phyloP scores from a whole-genome alignment of 139 green algal genomes.

The Chlorella sorokiniana region DNA sequence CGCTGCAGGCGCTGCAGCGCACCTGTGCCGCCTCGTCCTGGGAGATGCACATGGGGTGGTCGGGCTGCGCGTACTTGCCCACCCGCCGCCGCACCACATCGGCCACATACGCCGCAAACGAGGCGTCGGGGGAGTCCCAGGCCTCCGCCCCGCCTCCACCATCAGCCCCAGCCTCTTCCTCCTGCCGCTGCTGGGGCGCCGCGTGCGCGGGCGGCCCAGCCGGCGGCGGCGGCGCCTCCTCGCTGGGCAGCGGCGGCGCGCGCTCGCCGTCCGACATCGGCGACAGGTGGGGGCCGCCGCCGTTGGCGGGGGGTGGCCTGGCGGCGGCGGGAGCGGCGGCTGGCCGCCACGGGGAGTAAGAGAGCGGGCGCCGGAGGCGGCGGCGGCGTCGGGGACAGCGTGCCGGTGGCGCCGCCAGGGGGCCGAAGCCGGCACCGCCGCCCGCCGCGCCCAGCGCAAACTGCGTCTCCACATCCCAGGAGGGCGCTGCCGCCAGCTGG shows the following conservation, averaged over 20 bases:
- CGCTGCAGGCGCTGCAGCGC: background rate
- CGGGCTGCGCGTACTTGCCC: conserved; percentile 74
- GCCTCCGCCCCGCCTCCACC: no score
- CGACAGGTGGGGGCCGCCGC: background rate
- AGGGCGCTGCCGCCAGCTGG: background rate
- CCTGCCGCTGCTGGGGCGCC: background rate
- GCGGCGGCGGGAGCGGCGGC: background rate
- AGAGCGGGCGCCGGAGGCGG: background rate
- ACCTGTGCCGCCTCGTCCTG: conserved; percentile 50
- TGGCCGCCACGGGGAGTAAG: no score
- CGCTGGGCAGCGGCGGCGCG: no score
- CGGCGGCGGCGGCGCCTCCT: background rate
- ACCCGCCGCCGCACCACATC: conserved; percentile 67
- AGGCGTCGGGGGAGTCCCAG: conserved; percentile 66
- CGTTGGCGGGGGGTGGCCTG: background rate
- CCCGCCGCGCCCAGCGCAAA: conserved; percentile 4
- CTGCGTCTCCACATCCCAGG: conserved; percentile 28
- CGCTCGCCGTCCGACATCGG: conserved; percentile 5
- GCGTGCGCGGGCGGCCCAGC: background rate
- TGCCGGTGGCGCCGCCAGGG: background rate
- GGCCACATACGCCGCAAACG: conserved; percentile 73
- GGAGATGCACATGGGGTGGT: conserved; percentile 62
- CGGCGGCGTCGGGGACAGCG: background rate
- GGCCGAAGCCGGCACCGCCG: background rate
- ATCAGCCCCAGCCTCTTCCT: background rate